Conservation (phyloP, 306 rosid genomes). For the Carpinus fangiana region DNA sequence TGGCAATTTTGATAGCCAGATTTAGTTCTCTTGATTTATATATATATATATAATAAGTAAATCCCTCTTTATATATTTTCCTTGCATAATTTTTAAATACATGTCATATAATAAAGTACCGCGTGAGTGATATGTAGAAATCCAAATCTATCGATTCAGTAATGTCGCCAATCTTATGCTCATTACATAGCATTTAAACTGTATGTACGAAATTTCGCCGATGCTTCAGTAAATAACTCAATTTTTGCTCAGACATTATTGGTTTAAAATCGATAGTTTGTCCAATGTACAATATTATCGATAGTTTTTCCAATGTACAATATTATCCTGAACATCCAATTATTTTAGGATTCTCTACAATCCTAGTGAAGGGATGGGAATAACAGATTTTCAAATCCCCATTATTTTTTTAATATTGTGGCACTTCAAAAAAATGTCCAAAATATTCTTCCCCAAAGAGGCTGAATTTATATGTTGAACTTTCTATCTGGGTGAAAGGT, state of each 20-base stretch:
- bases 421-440: not conserved
- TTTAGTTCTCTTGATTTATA: not conserved
- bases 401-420: not conserved
- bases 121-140: no score
- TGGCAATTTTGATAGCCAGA: not conserved
- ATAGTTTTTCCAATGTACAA: not conserved
- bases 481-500: not conserved
- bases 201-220: no score
- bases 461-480: not conserved
- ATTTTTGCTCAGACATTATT: no score
- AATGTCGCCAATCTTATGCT: no score
- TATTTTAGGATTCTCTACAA: not conserved
- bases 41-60: no score
- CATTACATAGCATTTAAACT: no score
- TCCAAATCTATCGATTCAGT: no score
- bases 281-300: not conserved
- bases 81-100: no score
- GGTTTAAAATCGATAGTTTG: no score
- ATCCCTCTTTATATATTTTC: no score
- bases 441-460: not conserved
- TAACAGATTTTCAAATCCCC: not conserved
- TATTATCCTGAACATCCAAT: not conserved
- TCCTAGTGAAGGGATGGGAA: not conserved
- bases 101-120: no score
- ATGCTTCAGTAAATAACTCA: no score